Percentiles rank a stretch among this genome's conserved stretches.
Conservation (phyloP, 2,329 filamentous ascomycete species). For the Sarocladium kiliense region DNA sequence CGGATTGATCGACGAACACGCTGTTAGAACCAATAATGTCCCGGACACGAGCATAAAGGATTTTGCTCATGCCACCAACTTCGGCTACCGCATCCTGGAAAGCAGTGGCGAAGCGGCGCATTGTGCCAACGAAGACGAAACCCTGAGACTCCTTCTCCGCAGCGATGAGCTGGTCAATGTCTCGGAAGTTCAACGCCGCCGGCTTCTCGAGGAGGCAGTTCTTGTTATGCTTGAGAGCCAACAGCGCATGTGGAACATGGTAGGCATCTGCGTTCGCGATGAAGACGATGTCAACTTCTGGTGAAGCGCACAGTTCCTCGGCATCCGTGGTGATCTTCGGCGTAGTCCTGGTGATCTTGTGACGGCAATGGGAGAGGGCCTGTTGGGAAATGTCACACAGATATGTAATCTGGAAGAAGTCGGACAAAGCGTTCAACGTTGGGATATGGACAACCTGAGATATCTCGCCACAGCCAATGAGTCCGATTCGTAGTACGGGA, state of each 20-base stretch:
- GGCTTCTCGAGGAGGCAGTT: constrained; percentile 57
- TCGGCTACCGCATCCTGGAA: too few relatives aligned
- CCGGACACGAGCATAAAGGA: constrained; percentile 48
- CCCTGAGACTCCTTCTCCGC: constrained; percentile 39
- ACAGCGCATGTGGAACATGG: constrained; percentile 46
- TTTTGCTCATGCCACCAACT: constrained; percentile 41
- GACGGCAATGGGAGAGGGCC: constrained; percentile 21
- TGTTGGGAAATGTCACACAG: constrained; percentile 45
- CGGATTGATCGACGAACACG: constrained; percentile 36
- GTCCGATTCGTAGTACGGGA: too few relatives aligned
- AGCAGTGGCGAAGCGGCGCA: constrained; percentile 51
- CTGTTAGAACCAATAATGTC: constrained; percentile 41
- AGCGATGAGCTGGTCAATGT: constrained; percentile 39
- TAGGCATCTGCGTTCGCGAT: constrained; percentile 47
- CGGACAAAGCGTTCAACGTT: constrained; percentile 35
- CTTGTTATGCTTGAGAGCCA: constrained; percentile 50
- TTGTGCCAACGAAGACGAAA: constrained; percentile 54
- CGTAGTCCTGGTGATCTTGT: constrained; percentile 12
- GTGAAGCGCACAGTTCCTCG: constrained; percentile 33
- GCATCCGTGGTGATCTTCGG: constrained; percentile 28
- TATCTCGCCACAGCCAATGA: too few relatives aligned
- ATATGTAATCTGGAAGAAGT: constrained; percentile 39
- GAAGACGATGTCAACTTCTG: constrained; percentile 48
- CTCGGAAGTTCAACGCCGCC: constrained; percentile 41
- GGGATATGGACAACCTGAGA: constrained; percentile 42